phyloP scores from a whole-genome alignment of 192 early-diverging fungal species.

The Dissophora globulifera region DNA sequence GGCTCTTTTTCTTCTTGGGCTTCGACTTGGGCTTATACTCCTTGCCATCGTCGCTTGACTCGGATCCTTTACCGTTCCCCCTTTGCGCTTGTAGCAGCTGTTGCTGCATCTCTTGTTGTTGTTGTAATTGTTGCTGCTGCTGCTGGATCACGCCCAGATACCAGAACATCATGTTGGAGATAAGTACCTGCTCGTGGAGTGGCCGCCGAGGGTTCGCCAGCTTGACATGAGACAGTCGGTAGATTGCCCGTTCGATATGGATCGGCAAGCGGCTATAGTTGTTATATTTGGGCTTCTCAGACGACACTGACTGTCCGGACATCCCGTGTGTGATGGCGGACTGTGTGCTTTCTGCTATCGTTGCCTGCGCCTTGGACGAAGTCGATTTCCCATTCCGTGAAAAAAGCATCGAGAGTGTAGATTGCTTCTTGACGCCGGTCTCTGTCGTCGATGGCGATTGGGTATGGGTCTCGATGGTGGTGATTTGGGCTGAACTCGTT shows the following conservation, averaged over 20 bases:
- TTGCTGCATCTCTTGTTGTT: conserved; percentile 42
- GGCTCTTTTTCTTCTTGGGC: conserved; percentile 40
- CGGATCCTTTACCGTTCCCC: conserved; percentile 6
- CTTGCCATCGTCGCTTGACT: conserved; percentile 23
- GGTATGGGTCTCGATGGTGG: conserved; percentile 20
- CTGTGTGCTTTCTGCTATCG: conserved; percentile 17
- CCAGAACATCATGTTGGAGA: conserved; percentile 88
- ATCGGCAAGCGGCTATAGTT: conserved; percentile 72
- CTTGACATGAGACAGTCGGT: conserved; percentile 78
- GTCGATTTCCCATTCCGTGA: conserved; percentile 47
- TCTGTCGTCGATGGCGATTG: conserved; percentile 4
- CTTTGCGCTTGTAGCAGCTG: conserved; percentile 21
- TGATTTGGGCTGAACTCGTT: neutral
- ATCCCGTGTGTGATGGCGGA: conserved; percentile 8
- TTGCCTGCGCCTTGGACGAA: conserved; percentile 36
- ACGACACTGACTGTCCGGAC: conserved; percentile 17
- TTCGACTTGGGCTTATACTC: conserved; percentile 12
- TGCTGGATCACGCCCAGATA: conserved; percentile 78
- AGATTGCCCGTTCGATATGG: conserved; percentile 82
- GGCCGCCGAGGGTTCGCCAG: conserved; percentile 80
- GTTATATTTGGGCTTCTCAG: conserved; percentile 64
- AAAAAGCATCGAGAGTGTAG: conserved; percentile 52
- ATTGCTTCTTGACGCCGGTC: conserved; percentile 29
- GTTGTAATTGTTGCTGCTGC: conserved; percentile 40
- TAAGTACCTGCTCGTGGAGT: conserved; percentile 76